Evolutionary conservation across 2,329 filamentous ascomycete genomes (phyloP), one percentile per base, ranked within the genome.

Genomic region (Ceratocystis cubensis): DNA sequence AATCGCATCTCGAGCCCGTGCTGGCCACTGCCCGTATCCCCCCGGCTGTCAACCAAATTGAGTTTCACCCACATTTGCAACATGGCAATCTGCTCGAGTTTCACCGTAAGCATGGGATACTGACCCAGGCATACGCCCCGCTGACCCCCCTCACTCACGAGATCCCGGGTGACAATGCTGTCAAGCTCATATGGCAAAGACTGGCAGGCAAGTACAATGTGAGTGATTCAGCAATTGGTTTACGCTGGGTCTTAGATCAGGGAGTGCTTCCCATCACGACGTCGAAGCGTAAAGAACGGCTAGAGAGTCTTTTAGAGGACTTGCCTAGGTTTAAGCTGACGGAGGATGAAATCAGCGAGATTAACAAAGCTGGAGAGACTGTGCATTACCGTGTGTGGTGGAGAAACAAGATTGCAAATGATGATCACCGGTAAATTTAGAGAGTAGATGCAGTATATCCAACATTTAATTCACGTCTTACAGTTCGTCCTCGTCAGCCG

Each of bases 21-120:
- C 76, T 87, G 1, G 73, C 80, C 73, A 83, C 84, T 4, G 85
- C 85, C 63, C 82, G 80, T 70, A 74, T 88, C 68, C 73, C 78
- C 2, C 89, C 89, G 0, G 85, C 83, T 5, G 82, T 88, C 69
- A 92, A 93, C 77, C 89, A 94, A 79, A 88, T 93, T 72, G 89
- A 93, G 77, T 86, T 83, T 72, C 88, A 94, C 75, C 88, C 89
- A 0, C 89, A 90, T 73, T 78, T 88, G 64, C 86, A 88, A 75
- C 86, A 88, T 73, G 79, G 78, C 5, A 77, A 80, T 67, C 77
- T 88, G 13, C 65, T 88, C 41, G 75, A 77, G 17, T 88, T 82
- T 75, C 81, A 81, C 73, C 79, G 78, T 70, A 74, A 80, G 71
- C 76, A 86, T 71, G 74, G 77, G 65, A 88, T 89, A 69, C 80